Conservation (phyloP, 179 eudicot species). For the Silene coronaria region DNA sequence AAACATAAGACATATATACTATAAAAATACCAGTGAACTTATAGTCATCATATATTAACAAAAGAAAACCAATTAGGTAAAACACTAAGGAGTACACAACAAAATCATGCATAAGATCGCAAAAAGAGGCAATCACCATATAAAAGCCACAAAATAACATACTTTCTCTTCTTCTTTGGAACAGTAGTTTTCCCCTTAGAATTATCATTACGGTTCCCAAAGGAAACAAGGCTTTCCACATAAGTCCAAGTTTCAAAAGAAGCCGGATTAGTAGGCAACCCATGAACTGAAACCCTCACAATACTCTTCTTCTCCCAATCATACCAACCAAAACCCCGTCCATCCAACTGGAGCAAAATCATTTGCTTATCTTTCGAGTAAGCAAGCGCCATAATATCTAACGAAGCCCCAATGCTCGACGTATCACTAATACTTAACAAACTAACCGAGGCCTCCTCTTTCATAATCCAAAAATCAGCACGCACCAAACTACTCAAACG, state of each 20-base stretch:
- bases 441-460: not conserved
- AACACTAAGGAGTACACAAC: not conserved
- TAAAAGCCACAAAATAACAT: not conserved
- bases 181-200: not conserved
- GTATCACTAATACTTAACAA: not conserved
- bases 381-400: not conserved
- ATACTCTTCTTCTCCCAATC: not conserved
- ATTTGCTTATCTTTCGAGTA: conserved; percentile 1
- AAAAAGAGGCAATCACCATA: not conserved
- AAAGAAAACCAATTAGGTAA: not conserved
- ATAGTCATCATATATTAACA: not conserved
- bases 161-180: not conserved
- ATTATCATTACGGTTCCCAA: not conserved
- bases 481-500: no score
- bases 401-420: not conserved
- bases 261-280: not conserved
- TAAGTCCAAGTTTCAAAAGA: not conserved
- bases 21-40: not conserved
- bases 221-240: conserved; percentile 12
- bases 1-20: not conserved
- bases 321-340: not conserved
- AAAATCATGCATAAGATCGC: not conserved
- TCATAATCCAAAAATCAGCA: conserved; percentile 12
- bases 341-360: not conserved
- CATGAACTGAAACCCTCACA: not conserved